These are phyloP conservation scores for Aureobasidium sp. DNA, from an alignment of 2,329 filamentous ascomycete species.

Conservation along the genomic window DNA sequence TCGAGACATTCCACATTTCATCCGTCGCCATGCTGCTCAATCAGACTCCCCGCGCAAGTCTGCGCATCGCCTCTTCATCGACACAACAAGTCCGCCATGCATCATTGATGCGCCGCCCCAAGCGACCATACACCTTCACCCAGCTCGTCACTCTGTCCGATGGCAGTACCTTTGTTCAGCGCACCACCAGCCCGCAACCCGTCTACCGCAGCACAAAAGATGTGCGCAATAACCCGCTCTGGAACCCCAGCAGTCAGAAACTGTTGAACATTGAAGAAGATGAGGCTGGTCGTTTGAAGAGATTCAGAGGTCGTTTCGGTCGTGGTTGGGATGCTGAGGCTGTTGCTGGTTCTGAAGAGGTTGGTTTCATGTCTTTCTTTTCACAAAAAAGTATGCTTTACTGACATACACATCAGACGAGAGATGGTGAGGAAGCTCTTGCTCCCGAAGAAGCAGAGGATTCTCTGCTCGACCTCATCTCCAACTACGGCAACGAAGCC, in stretches of 20 bases:
- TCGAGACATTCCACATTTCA: neutral
- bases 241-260: slow-evolving; percentile 78
- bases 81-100: slow-evolving; percentile 62
- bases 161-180: slow-evolving; percentile 73
- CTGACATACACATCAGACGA: slow-evolving; percentile 18
- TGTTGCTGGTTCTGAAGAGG: slow-evolving; percentile 14
- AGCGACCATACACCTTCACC: slow-evolving; percentile 93
- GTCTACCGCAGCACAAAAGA: slow-evolving; percentile 65
- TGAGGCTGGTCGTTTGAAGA: slow-evolving; percentile 80
- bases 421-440: slow-evolving; percentile 42
- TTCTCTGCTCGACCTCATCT: slow-evolving; percentile 50
- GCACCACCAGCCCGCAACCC: slow-evolving; percentile 63
- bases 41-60: slow-evolving; percentile 1
- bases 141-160: slow-evolving; percentile 89
- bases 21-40: slow-evolving; percentile 5
- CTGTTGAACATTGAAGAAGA: slow-evolving; percentile 87
- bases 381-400: neutral
- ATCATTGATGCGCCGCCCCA: slow-evolving; percentile 77
- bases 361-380: neutral
- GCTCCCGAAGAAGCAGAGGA: slow-evolving; percentile 37
- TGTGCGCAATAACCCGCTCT: slow-evolving; percentile 77
- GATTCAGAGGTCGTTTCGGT: slow-evolving; percentile 80
- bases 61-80: slow-evolving; percentile 10
- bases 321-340: slow-evolving; percentile 63
- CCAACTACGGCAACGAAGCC: slow-evolving; percentile 31